These are phyloP conservation scores for Fusarium oxysporum DNA, from an alignment of 2,329 filamentous ascomycete species.

Conservation along the genomic window DNA sequence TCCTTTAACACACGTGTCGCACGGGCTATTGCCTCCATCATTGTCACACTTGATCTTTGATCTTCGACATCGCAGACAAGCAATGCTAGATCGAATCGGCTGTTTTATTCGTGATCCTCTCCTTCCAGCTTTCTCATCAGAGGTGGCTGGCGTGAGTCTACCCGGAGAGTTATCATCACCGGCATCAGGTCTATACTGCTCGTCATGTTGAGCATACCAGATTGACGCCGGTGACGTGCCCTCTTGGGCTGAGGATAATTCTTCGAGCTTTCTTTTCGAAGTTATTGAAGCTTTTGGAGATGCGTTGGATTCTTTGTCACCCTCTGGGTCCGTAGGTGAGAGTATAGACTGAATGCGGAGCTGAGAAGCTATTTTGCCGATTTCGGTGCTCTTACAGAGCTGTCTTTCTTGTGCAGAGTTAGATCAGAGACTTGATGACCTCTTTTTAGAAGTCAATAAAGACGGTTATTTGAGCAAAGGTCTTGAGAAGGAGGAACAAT, in stretches of 20 bases:
- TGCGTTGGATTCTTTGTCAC: constrained; percentile 50
- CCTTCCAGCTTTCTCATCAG: constrained; percentile 27
- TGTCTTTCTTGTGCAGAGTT: not conserved
- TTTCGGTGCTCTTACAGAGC: constrained; percentile 50
- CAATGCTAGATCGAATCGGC: constrained; percentile 81
- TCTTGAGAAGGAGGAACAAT: not conserved
- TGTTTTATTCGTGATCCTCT: constrained; percentile 47
- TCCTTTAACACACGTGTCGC: constrained; percentile 78
- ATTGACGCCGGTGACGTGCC: not conserved
- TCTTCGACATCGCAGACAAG: constrained; percentile 78
- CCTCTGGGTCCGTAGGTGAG: constrained; percentile 57
- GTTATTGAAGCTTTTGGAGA: not conserved
- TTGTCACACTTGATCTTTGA: constrained; percentile 93
- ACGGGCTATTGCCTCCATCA: constrained; percentile 75
- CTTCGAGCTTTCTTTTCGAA: constrained; percentile 9
- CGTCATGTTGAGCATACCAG: not conserved
- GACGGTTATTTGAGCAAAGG: not conserved
- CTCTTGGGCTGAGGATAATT: not conserved
- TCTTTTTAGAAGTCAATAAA: not conserved
- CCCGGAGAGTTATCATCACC: not conserved
- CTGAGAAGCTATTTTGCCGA: constrained; percentile 63
- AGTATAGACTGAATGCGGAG: constrained; percentile 64
- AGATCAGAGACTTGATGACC: not conserved
- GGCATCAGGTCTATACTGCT: not conserved
- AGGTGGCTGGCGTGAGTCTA: not conserved